Percentiles rank a stretch among this genome's conserved stretches.
Evolutionary conservation across 2,329 filamentous ascomycete genomes (phyloP).

Genomic region (Sclerotinia borealis): DNA sequence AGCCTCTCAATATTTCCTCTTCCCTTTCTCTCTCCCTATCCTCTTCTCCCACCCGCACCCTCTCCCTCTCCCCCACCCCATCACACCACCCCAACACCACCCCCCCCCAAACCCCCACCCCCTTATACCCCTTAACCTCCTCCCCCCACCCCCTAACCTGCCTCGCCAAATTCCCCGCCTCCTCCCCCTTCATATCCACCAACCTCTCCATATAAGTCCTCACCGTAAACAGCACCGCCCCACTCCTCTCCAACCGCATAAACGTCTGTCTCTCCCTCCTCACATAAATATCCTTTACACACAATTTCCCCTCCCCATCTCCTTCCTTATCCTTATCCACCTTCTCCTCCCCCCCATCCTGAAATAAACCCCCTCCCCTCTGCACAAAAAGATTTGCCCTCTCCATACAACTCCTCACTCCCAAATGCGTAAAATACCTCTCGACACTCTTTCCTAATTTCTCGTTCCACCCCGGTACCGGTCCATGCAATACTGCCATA

Average conservation of each 20-base stretch:
- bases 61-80: not conserved
- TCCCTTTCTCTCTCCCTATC: not conserved
- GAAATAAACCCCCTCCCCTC: conserved; percentile 40
- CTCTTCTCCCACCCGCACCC: no score
- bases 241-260: conserved; percentile 38
- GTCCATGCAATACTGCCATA: conserved; percentile 41
- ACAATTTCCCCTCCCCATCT: no score
- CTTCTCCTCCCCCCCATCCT: conserved; percentile 39
- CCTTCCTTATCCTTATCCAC: no score
- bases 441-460: conserved; percentile 39
- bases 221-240: conserved; percentile 44
- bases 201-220: conserved; percentile 41
- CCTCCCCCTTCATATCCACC: conserved; percentile 36
- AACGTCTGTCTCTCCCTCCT: conserved; percentile 46
- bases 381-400: conserved; percentile 46
- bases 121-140: conserved; percentile 40
- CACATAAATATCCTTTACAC: conserved; percentile 42
- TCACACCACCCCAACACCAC: conserved; percentile 19
- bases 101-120: conserved; percentile 37
- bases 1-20: not conserved
- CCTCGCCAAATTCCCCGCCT: conserved; percentile 37
- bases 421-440: conserved; percentile 39
- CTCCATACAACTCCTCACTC: conserved; percentile 40
- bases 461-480: conserved; percentile 45
- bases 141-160: conserved; percentile 41